Percentiles rank a stretch among this genome's conserved stretches.
phyloP scores from a whole-genome alignment of 2,329 filamentous ascomycete genomes.

The Monilinia aucupariae region DNA sequence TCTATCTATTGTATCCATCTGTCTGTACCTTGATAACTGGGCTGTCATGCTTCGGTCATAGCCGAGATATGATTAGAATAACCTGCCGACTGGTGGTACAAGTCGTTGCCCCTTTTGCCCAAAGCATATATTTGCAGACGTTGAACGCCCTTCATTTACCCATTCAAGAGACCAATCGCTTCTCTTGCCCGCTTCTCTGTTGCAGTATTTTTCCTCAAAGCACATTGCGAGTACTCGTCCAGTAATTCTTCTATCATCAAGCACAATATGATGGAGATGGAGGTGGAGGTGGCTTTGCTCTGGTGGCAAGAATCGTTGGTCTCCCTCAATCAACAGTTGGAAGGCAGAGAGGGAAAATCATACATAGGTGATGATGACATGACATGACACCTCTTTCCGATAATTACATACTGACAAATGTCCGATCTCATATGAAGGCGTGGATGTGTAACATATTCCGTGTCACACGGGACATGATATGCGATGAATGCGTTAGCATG shows the following conservation, averaged over 20 bases:
- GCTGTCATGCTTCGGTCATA: conserved; percentile 7
- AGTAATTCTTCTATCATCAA: too few relatives aligned
- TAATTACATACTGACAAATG: conserved; percentile 14
- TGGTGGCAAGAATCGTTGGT: background rate
- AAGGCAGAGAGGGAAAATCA: too few relatives aligned
- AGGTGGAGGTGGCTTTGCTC: background rate
- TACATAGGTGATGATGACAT: background rate
- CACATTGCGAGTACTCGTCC: too few relatives aligned
- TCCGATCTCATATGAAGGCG: conserved; percentile 5
- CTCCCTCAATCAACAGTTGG: background rate
- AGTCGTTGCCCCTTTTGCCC: background rate
- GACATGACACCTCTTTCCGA: background rate
- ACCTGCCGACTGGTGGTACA: background rate
- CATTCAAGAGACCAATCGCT: background rate
- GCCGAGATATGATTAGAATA: background rate
- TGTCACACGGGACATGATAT: conserved; percentile 2
- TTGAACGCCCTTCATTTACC: background rate
- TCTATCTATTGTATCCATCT: too few relatives aligned
- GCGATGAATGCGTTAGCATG: conserved; percentile 18
- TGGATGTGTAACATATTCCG: background rate
- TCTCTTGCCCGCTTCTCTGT: background rate
- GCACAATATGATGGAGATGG: background rate
- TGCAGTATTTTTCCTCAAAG: background rate
- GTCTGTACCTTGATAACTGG: background rate
- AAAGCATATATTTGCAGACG: conserved; percentile 6